Evolutionary conservation across 768 basidiomycete species (phyloP).

Genomic region (Mrakia gelida): DNA sequence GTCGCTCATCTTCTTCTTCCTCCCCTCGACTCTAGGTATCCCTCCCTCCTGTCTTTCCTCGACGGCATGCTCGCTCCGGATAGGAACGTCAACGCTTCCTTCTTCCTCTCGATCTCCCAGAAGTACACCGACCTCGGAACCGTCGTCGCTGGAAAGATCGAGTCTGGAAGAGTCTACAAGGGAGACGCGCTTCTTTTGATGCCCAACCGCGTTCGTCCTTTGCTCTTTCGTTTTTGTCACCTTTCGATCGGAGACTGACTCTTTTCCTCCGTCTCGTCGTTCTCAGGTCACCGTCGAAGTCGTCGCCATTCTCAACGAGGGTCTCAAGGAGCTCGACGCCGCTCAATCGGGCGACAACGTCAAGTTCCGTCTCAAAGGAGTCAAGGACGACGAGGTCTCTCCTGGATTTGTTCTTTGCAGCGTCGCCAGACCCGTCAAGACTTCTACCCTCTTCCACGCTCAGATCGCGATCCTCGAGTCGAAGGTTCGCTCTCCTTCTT

Average conservation of each 20-base stretch:
- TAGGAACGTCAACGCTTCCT: constrained; percentile 79
- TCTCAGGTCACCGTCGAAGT: constrained; percentile 66
- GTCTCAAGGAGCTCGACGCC: constrained; percentile 74
- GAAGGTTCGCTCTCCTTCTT: constrained; percentile 52
- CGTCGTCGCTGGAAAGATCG: constrained; percentile 93
- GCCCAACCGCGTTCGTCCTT: constrained; percentile 58
- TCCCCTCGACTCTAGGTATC: constrained; percentile 52
- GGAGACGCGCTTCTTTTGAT: constrained; percentile 79
- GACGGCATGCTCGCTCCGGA: constrained; percentile 91
- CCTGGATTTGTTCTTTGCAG: constrained; percentile 87
- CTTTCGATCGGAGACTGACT: not conserved
- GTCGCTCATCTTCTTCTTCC: constrained; percentile 10
- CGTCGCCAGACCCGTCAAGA: constrained; percentile 71
- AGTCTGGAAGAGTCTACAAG: constrained; percentile 86
- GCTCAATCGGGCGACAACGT: constrained; percentile 93
- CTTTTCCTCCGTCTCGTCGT: constrained; percentile 37
- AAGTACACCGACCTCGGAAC: constrained; percentile 99
- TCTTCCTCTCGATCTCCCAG: constrained; percentile 96
- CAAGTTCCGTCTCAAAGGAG: constrained; percentile 80
- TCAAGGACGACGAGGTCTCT: constrained; percentile 91
- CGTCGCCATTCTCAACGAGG: constrained; percentile 80
- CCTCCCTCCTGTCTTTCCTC: constrained; percentile 77
- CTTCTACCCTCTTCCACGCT: constrained; percentile 92
- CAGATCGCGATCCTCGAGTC: constrained; percentile 94
- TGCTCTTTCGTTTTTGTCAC: not conserved